Evolutionary conservation across 2,329 filamentous ascomycete species (phyloP).

Genomic region (Aureobasidium sp.): DNA sequence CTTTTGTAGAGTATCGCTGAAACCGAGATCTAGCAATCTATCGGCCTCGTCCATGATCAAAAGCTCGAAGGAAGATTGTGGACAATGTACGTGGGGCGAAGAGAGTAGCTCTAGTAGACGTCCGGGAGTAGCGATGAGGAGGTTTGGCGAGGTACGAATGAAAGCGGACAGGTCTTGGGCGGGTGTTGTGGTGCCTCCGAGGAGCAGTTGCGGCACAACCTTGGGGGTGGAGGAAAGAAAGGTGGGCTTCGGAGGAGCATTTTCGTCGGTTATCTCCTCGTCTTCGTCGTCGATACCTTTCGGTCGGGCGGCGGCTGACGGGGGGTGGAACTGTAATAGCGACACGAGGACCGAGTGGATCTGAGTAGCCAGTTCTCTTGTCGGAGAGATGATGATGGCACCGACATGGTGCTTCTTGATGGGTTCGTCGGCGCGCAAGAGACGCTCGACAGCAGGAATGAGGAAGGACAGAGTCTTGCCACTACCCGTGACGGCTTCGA

Average conservation of each 20-base stretch:
- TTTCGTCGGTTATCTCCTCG: conserved; percentile 32
- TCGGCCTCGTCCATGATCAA: conserved; percentile 94
- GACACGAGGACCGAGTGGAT: conserved; percentile 75
- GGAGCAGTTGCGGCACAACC: conserved; percentile 76
- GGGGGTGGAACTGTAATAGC: conserved; percentile 72
- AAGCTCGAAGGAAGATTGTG: conserved; percentile 82
- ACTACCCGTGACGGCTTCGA: conserved; percentile 85
- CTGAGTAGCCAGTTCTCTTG: conserved; percentile 81
- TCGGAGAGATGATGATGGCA: conserved; percentile 87
- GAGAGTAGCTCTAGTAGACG: conserved; percentile 79
- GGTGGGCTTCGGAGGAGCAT: conserved; percentile 30
- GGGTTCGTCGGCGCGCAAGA: conserved; percentile 71
- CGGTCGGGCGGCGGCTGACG: conserved; percentile 60
- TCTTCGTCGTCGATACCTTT: conserved; percentile 30
- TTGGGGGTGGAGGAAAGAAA: conserved; percentile 43
- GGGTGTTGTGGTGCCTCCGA: conserved; percentile 72
- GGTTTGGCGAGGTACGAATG: conserved; percentile 73
- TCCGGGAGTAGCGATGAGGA: conserved; percentile 85
- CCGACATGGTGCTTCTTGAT: conserved; percentile 85
- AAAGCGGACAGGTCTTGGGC: conserved; percentile 83
- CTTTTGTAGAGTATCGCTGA: conserved; percentile 81
- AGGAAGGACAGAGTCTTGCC: conserved; percentile 85
- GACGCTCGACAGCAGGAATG: conserved; percentile 72
- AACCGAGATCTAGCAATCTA: conserved; percentile 82
- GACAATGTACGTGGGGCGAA: conserved; percentile 79